A percentile compares a stretch with the other conserved stretches of the same genome.
These are phyloP conservation scores for Rutstroemia sp. DNA, from an alignment of 2,329 filamentous ascomycete species.

Conservation along the genomic window DNA sequence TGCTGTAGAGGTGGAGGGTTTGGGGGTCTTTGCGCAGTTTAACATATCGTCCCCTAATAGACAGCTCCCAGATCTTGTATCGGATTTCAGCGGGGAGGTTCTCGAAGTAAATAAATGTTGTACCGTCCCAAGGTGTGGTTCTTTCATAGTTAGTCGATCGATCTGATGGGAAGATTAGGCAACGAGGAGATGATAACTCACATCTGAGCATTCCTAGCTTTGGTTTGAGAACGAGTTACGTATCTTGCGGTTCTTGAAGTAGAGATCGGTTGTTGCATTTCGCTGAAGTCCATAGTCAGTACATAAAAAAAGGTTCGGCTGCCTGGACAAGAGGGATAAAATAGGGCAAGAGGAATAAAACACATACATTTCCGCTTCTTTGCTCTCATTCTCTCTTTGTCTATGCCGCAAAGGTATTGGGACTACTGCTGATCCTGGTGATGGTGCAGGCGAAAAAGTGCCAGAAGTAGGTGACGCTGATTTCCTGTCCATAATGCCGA, in stretches of 20 bases:
- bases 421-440: no score
- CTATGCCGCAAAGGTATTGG: no score
- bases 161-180: neutral
- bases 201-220: neutral
- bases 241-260: neutral
- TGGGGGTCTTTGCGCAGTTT: neutral
- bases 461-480: no score
- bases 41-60: neutral
- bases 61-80: neutral
- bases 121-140: neutral
- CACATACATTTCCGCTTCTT: no score
- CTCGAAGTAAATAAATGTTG: neutral
- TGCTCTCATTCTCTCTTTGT: no score
- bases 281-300: neutral
- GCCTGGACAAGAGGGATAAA: neutral
- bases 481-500: no score
- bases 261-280: neutral
- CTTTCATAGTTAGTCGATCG: neutral
- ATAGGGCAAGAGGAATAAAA: neutral
- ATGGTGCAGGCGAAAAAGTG: no score
- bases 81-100: neutral
- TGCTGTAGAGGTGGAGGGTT: neutral
- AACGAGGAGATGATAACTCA: neutral
- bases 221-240: neutral
- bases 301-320: neutral